These are phyloP conservation scores for Hericium erinaceus DNA, from an alignment of 768 basidiomycete genomes.

Conservation along the genomic window DNA sequence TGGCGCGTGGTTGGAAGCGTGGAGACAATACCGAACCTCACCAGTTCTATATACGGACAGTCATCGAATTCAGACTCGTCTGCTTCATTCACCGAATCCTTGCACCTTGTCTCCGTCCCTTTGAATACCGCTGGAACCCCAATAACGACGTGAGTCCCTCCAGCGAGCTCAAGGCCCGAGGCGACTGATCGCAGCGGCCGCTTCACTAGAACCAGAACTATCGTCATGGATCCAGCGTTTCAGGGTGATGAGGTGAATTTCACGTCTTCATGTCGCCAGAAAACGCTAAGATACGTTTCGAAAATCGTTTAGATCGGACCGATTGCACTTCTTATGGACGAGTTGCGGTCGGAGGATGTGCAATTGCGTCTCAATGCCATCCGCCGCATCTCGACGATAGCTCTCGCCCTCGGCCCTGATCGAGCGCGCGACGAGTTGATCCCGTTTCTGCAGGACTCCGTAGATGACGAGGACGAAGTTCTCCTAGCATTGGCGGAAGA, in stretches of 20 bases:
- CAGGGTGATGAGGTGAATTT: conserved; percentile 57
- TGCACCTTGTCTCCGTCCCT: neutral
- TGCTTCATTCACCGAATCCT: neutral
- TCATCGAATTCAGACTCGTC: too few relatives aligned
- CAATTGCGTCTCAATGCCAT: conserved; percentile 94
- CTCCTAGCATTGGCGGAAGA: conserved; percentile 93
- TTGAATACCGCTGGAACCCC: neutral
- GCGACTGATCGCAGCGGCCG: neutral
- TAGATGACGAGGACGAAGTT: conserved; percentile 99
- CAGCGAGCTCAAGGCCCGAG: neutral
- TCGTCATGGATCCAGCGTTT: conserved; percentile 59
- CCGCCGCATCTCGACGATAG: conserved; percentile 95
- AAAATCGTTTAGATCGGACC: conserved; percentile 59
- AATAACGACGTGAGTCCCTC: neutral
- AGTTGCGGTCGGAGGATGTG: conserved; percentile 95
- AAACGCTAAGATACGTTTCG: neutral
- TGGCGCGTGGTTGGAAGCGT: neutral
- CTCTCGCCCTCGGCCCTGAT: conserved; percentile 90
- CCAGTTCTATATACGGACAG: neutral
- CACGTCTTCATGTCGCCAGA: conserved; percentile 3
- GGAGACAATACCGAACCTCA: neutral
- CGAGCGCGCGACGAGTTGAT: conserved; percentile 93
- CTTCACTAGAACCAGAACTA: conserved; percentile 2
- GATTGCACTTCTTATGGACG: conserved; percentile 96
- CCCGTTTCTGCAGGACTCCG: conserved; percentile 96